phyloP scores from a whole-genome alignment of 2,329 filamentous ascomycete genomes.

The Pleomassaria siparia region DNA sequence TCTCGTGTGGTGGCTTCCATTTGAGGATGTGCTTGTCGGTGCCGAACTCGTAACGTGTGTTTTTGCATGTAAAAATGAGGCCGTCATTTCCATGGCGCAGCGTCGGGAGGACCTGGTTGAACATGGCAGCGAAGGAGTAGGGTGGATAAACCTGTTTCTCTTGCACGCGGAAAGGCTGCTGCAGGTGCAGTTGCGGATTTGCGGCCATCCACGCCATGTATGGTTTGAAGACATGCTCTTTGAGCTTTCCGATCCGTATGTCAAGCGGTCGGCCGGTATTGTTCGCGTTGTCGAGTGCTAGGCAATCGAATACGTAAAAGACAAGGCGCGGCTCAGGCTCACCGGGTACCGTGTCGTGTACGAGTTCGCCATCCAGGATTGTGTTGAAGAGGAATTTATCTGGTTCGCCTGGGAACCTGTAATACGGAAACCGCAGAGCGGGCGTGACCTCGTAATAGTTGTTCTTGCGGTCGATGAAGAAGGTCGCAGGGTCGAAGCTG shows the following conservation, averaged over 20 bases:
- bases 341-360: constrained; percentile 72
- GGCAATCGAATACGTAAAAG: constrained; percentile 91
- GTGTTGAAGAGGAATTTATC: constrained; percentile 74
- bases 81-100: constrained; percentile 94
- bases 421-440: constrained; percentile 77
- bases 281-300: constrained; percentile 75
- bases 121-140: constrained; percentile 79
- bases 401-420: constrained; percentile 57
- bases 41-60: constrained; percentile 81
- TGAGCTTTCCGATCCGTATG: constrained; percentile 86
- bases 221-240: constrained; percentile 72
- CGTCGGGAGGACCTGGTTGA: constrained; percentile 78
- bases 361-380: constrained; percentile 88
- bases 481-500: constrained; percentile 59
- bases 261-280: constrained; percentile 80
- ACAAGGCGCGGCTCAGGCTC: constrained; percentile 68
- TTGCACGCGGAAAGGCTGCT: constrained; percentile 77
- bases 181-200: constrained; percentile 65
- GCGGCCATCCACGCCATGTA: constrained; percentile 62
- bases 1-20: constrained; percentile 95
- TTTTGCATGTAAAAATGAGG: constrained; percentile 94
- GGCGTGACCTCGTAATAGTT: constrained; percentile 85
- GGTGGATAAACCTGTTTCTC: constrained; percentile 88
- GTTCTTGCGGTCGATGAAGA: constrained; percentile 96
- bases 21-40: constrained; percentile 94